Base-by-base conservation (phyloP, 768 basidiomycete genomes). In the Trametes sanguinea region DNA sequence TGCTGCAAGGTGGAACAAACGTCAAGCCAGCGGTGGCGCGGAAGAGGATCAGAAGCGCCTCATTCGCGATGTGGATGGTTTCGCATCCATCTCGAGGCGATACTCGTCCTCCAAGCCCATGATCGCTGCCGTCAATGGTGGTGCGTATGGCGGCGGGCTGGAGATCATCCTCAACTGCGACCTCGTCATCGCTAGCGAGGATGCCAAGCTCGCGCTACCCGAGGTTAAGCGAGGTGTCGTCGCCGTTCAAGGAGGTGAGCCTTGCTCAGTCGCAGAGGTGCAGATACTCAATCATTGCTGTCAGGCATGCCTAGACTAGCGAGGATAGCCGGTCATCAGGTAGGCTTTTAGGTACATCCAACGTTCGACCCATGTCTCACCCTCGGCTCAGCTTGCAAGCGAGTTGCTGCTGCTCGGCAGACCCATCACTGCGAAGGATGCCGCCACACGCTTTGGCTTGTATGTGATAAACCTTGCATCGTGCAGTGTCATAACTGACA, bases 111-210 rank as follows among this genome's bases (percentile, higher is more conserved):
- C 73, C 62, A 93, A 93, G 69, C 90, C 90, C 6, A 83, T 92
- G 54, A 87, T 93, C 50, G 92, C 91, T 11, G 91, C 92, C 3
- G 90, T 92, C 1, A 83, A 85, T 60, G 91, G 91, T n/a, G 81
- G 86, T 14, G 75, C 79, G 16, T 74, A 73, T 56, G 77, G 76
- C 51, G 73, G 75, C 8, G 73, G 72, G 6, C 63, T 69, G 33
- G 75, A 76, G 62, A 69, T 76, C 53, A 37, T 90, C 1, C 66
- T 92, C 4, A 94, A 93, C 65, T 92, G 89, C 63, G 92, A 93
- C 68, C 69, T 92, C 30, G 89, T 92, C 54, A 72, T 93, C 17
- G 86, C 91, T 1, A 81, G 79, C 62, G 78, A 85, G 52, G 82
- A 84, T 14, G 85, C 90, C 2, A 83, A 80, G 57, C 90, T 94